Evolutionary conservation across 2,329 filamentous ascomycete genomes (phyloP).

Genomic region (Alternaria sp.): DNA sequence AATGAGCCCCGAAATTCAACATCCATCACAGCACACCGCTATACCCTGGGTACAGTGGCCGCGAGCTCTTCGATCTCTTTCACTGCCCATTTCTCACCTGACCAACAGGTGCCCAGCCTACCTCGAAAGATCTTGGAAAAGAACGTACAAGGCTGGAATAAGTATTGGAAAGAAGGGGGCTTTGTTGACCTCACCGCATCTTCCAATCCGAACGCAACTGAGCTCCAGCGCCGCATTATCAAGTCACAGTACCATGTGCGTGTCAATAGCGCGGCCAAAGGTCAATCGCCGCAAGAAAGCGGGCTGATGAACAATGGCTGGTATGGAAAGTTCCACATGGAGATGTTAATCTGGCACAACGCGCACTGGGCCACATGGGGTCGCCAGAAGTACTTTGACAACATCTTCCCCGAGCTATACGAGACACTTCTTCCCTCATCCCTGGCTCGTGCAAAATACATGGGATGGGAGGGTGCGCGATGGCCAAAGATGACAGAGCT

Average conservation of each 20-base stretch:
- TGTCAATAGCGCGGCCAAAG: constrained; percentile 60
- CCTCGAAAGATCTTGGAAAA: constrained; percentile 35
- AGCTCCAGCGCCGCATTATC: constrained; percentile 61
- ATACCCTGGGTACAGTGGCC: constrained; percentile 18
- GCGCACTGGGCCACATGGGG: constrained; percentile 61
- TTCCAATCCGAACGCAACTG: constrained; percentile 53
- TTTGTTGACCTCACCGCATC: constrained; percentile 60
- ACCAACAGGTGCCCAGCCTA: constrained; percentile 32
- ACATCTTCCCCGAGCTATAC: constrained; percentile 57
- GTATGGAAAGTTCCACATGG: constrained; percentile 55
- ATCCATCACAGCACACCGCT: constrained; percentile 45
- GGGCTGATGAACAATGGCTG: constrained; percentile 62
- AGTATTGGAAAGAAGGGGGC: constrained; percentile 59
- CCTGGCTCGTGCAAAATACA: constrained; percentile 42
- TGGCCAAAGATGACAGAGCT: constrained; percentile 66
- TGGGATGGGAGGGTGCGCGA: constrained; percentile 52
- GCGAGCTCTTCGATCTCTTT: constrained; percentile 23
- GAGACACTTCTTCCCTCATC: constrained; percentile 53
- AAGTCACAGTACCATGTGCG: constrained; percentile 62
- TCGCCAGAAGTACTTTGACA: constrained; percentile 54
- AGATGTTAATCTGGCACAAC: constrained; percentile 55
- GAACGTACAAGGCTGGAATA: constrained; percentile 55
- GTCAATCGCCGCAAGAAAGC: constrained; percentile 57
- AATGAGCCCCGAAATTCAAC: constrained; percentile 54
- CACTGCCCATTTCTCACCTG: constrained; percentile 35